phyloP scores from a whole-genome alignment of 495 filamentous ascomycete genomes.

The Lentithecium fluviatile region DNA sequence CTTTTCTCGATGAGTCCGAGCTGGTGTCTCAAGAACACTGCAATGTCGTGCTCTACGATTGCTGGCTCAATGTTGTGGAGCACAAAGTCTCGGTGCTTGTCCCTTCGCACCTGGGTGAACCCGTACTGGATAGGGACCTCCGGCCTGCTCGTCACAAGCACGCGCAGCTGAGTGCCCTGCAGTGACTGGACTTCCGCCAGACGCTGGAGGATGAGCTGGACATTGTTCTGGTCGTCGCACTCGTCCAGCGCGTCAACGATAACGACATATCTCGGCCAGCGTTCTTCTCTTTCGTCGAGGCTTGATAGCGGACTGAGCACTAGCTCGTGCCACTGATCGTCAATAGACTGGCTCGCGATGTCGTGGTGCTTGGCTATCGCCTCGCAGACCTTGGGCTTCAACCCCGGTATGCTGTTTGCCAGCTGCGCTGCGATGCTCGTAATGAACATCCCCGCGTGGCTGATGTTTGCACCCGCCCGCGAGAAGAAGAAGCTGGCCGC shows the following conservation, averaged over 20 bases:
- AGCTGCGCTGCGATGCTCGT: constrained; percentile 35
- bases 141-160: constrained; percentile 46
- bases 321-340: constrained; percentile 13
- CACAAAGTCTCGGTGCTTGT: constrained; percentile 25
- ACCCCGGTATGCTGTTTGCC: constrained; percentile 7
- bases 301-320: constrained; percentile 12
- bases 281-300: no score
- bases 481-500: constrained; percentile 41
- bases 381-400: background rate
- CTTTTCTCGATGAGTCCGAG: constrained; percentile 9
- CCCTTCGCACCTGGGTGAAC: constrained; percentile 26
- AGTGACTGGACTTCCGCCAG: constrained; percentile 32
- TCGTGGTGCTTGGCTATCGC: constrained; percentile 13
- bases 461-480: constrained; percentile 8
- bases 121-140: constrained; percentile 37
- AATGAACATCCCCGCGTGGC: constrained; percentile 32
- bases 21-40: constrained; percentile 36
- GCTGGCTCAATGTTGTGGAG: constrained; percentile 40
- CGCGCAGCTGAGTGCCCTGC: constrained; percentile 26
- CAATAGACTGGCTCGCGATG: constrained; percentile 10
- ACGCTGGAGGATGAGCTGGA: constrained; percentile 36
- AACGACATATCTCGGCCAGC: constrained; percentile 16
- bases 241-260: constrained; percentile 45
- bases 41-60: constrained; percentile 44
- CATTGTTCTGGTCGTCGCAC: constrained; percentile 36